These are phyloP conservation scores for Parietaria judaica DNA, from an alignment of 306 rosid species.

Conservation along the genomic window DNA sequence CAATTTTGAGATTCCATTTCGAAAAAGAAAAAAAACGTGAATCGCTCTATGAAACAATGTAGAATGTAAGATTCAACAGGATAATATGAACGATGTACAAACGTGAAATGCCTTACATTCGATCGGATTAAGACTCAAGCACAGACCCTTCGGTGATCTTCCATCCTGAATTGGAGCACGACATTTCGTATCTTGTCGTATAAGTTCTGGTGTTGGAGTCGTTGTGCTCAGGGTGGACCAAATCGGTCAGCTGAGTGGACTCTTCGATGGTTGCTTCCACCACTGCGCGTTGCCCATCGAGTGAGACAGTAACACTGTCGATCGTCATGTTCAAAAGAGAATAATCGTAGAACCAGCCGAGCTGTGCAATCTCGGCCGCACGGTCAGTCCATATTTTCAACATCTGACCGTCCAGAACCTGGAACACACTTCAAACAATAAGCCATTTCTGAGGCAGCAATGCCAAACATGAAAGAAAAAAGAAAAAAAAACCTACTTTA, in stretches of 20 bases:
- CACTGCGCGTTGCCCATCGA: constrained; percentile 67
- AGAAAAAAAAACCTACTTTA: constrained; percentile 13
- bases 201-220: constrained; percentile 64
- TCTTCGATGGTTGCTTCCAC: constrained; percentile 92
- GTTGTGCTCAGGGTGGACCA: constrained; percentile 56
- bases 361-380: constrained; percentile 74
- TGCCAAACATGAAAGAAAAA: not conserved
- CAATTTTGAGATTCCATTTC: too few species aligned
- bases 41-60: not conserved
- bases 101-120: constrained; percentile 9
- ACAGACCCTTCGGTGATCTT: constrained; percentile 88
- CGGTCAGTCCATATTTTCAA: constrained; percentile 92
- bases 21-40: too few species aligned
- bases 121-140: constrained; percentile 48
- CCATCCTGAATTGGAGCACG: constrained; percentile 66
- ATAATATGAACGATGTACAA: constrained; percentile 20
- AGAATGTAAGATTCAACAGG: constrained; percentile 1
- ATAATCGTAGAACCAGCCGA: constrained; percentile 81
- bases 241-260: constrained; percentile 53
- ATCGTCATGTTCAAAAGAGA: constrained; percentile 56
- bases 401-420: constrained; percentile 95
- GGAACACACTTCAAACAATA: constrained; percentile 15
- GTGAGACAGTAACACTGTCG: constrained; percentile 75
- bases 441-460: not conserved
- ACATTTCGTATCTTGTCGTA: constrained; percentile 82